phyloP scores from a whole-genome alignment of 2,329 filamentous ascomycete genomes.

The Alternaria alternata region DNA sequence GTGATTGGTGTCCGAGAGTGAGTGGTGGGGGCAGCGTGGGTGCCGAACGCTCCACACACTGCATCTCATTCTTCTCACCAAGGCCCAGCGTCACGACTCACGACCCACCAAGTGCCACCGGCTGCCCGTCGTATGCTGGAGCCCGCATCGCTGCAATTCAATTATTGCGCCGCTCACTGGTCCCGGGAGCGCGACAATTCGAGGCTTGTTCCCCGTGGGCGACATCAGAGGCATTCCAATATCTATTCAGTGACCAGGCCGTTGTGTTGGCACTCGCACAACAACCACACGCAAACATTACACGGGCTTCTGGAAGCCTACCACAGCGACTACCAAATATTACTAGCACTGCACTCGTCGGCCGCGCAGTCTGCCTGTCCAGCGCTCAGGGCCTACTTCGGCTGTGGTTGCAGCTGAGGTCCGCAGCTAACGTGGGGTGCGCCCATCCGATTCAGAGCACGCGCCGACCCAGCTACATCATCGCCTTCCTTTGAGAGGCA shows the following conservation, averaged over 20 bases:
- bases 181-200: conserved; percentile 14
- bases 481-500: conserved; percentile 47
- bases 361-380: conserved; percentile 1
- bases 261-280: neutral
- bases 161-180: conserved; percentile 37
- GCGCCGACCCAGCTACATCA: conserved; percentile 44
- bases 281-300: neutral
- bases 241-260: conserved; percentile 11
- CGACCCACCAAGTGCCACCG: conserved; percentile 33
- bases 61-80: conserved; percentile 22
- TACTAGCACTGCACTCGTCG: neutral
- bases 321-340: neutral
- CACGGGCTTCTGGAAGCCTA: neutral
- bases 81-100: conserved; percentile 23
- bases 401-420: conserved; percentile 30
- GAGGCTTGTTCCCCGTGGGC: conserved; percentile 28
- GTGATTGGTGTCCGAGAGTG: conserved; percentile 20
- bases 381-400: conserved; percentile 19
- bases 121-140: conserved; percentile 34
- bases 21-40: conserved; percentile 33
- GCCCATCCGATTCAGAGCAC: conserved; percentile 39
- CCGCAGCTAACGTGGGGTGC: conserved; percentile 38
- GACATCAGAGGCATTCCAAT: conserved; percentile 17
- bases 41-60: conserved; percentile 23
- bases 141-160: conserved; percentile 27